A percentile compares a stretch with the other conserved stretches of the same genome.
Conservation (phyloP, 2,329 filamentous ascomycete species). For the Pestalotiopsis sp. region DNA sequence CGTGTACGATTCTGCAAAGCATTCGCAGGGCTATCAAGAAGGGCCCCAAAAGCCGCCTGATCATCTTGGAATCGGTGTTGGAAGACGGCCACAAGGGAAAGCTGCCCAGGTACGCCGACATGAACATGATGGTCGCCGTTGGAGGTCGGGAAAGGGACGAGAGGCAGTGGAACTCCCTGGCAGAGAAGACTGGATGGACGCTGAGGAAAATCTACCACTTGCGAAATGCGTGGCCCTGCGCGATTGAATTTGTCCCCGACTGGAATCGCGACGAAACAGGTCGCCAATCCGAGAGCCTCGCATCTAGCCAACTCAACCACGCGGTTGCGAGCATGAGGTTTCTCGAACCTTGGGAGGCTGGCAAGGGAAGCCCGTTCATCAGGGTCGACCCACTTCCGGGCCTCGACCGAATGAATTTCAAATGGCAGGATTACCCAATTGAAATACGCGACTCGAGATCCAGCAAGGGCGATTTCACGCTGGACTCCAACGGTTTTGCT, state of each 20-base stretch:
- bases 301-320: no score
- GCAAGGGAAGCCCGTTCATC: not conserved
- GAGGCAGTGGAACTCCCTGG: slow-evolving; percentile 32
- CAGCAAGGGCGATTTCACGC: slow-evolving; percentile 9
- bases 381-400: not conserved
- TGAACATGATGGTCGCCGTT: slow-evolving; percentile 42
- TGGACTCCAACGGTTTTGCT: not conserved
- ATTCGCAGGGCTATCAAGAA: slow-evolving; percentile 32
- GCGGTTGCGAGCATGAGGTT: not conserved
- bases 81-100: slow-evolving; percentile 28
- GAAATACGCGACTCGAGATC: slow-evolving; percentile 10
- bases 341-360: not conserved
- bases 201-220: slow-evolving; percentile 21
- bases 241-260: slow-evolving; percentile 18
- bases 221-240: slow-evolving; percentile 24
- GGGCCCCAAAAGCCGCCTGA: slow-evolving; percentile 28
- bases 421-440: not conserved
- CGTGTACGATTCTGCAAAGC: slow-evolving; percentile 27
- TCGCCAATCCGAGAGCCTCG: no score
- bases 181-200: slow-evolving; percentile 30
- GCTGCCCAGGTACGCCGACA: slow-evolving; percentile 39
- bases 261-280: no score
- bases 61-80: slow-evolving; percentile 41
- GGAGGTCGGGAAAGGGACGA: slow-evolving; percentile 35
- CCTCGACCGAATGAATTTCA: not conserved